Conservation (phyloP, 106 monocot genomes). For the Dendrobium huoshanense region DNA sequence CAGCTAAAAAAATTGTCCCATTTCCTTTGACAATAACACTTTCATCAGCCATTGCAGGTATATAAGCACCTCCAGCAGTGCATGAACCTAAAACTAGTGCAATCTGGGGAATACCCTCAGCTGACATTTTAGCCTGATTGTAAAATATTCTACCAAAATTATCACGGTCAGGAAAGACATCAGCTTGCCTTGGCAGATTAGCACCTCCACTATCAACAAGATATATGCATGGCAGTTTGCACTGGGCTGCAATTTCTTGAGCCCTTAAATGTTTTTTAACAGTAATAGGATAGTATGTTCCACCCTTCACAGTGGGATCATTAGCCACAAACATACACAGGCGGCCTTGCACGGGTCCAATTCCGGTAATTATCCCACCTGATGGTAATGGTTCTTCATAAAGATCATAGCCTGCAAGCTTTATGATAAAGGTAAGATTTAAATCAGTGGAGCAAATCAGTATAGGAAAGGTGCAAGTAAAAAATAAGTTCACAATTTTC, state of each 20-base stretch:
- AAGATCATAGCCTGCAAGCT: constrained; percentile 94
- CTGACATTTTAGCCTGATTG: constrained; percentile 95
- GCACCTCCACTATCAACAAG: constrained; percentile 98
- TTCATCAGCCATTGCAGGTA: constrained; percentile 99
- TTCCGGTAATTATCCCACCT: constrained; percentile 91
- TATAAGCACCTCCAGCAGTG: constrained; percentile 98
- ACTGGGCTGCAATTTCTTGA: constrained; percentile 90
- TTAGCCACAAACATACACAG: constrained; percentile 97
- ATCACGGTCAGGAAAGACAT: constrained; percentile 95
- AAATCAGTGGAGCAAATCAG: neutral
- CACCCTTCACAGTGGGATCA: constrained; percentile 96
- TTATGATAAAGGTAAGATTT: constrained; percentile 5
- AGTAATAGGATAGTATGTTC: constrained; percentile 96
- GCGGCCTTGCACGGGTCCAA: constrained; percentile 82
- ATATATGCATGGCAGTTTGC: constrained; percentile 87
- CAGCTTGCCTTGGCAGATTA: constrained; percentile 95
- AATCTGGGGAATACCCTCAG: constrained; percentile 94
- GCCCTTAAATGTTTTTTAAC: constrained; percentile 98
- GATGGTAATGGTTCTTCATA: constrained; percentile 88
- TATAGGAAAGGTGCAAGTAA: neutral
- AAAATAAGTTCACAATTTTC: neutral
- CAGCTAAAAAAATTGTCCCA: constrained; percentile 98
- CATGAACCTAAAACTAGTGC: constrained; percentile 95
- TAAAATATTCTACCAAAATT: constrained; percentile 99
- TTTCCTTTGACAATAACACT: constrained; percentile 98